Base-by-base conservation (phyloP, 768 basidiomycete genomes). In the Calocera cornea region DNA sequence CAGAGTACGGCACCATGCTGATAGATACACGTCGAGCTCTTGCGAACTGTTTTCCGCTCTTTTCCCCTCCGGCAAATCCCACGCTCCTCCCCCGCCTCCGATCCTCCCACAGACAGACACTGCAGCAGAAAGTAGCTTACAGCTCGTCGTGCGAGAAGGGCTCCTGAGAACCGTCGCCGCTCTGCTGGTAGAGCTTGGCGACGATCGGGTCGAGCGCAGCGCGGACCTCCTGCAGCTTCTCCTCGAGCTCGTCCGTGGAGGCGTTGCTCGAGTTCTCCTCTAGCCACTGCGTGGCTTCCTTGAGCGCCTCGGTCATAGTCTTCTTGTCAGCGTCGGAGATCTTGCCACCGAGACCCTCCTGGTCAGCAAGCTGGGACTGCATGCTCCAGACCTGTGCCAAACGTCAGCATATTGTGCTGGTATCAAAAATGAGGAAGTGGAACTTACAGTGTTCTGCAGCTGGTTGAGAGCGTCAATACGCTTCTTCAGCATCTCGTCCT, bases 261-360 rank as follows among this genome's bases (percentile, higher is more conserved):
- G 95, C 95, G 8, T 79, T 79, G 41, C 83, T 79, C 22, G 88
- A 88, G 72, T 92, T 84, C 74, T 89, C 86, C 60, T 98, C 95
- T 66, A 95, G 84, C 94, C 94, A 97, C 67, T 92, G 91, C 22
- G 87, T 87, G 66, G 87, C 85, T 72, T 95, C 92, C 82, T 95
- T 95, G 79, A 97, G 80, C 40, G 86, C 81, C 24, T 83, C 83
- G 65, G 90, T 80, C 69, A 98, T 83, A 8, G 84, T 85, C 84
- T 89, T 88, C 83, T 90, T 91, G 78, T 92, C 90, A 0, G 87
- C 88, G 22, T 87, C 86, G 68, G 80, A 80, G 68, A 92, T 76
- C 72, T 97, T 97, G 72, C 90, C 90, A 70, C 95, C 95, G 65
- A 97, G 85, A 67, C 95, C 95, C 64, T 94, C 87, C 70, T 87